Evolutionary conservation across 2,329 filamentous ascomycete genomes (phyloP).

Genomic region (Thermochaetoides dissita): DNA sequence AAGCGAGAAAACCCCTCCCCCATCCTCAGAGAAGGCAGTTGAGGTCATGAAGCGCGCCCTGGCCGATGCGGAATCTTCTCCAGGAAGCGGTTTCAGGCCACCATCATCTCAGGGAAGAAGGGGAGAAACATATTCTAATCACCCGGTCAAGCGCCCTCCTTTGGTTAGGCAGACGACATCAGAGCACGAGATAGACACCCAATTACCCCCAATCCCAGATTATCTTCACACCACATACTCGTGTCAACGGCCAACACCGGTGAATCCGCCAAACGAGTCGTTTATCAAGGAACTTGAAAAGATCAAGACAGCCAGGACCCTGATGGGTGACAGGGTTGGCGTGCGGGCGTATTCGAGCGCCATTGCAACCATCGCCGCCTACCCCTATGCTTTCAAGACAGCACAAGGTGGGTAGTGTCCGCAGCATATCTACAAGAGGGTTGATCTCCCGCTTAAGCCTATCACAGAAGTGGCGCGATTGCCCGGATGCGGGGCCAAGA

Average conservation of each 20-base stretch:
- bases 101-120: constrained; percentile 9
- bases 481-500: constrained; percentile 70
- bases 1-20: neutral
- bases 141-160: constrained; percentile 14
- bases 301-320: constrained; percentile 55
- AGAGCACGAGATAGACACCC: constrained; percentile 50
- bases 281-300: constrained; percentile 65
- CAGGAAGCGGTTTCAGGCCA: constrained; percentile 3
- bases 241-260: constrained; percentile 64
- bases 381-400: constrained; percentile 42
- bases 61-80: constrained; percentile 8
- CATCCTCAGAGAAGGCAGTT: constrained; percentile 10
- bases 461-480: constrained; percentile 38
- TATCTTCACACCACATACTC: constrained; percentile 57
- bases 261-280: constrained; percentile 53
- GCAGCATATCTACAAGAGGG: too few species aligned
- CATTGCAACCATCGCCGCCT: constrained; percentile 72
- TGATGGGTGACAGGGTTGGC: constrained; percentile 64
- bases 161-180: constrained; percentile 61
- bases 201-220: constrained; percentile 52
- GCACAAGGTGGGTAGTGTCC: constrained; percentile 23
- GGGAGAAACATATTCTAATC: constrained; percentile 8
- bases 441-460: neutral
- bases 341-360: constrained; percentile 76
- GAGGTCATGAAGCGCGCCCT: constrained; percentile 22